These are phyloP conservation scores for Acanthamoeba castellanii DNA, from an alignment of 208 protist species.

Conservation along the genomic window DNA sequence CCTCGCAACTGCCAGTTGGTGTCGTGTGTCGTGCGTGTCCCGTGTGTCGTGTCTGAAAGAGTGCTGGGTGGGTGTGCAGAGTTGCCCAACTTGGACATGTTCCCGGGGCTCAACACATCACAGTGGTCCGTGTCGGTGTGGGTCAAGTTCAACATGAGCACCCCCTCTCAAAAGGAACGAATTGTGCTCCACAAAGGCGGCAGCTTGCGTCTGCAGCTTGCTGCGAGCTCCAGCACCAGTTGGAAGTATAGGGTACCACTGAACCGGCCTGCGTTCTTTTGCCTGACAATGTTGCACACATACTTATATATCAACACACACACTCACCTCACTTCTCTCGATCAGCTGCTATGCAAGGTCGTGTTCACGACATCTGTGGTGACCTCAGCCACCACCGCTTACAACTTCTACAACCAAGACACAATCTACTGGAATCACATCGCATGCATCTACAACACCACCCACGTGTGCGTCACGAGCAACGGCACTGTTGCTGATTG, in stretches of 20 bases:
- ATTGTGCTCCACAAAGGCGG: not conserved
- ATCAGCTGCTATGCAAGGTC: no score
- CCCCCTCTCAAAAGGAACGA: not conserved
- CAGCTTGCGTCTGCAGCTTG: no score
- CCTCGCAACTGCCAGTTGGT: no score
- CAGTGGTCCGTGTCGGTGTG: not conserved
- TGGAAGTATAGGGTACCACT: no score
- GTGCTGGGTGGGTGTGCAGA: no score
- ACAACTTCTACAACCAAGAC: not conserved
- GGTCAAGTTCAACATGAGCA: not conserved
- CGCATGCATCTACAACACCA: slow-evolving; percentile 2
- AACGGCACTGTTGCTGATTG: not conserved
- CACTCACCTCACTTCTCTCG: no score
- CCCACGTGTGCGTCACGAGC: not conserved
- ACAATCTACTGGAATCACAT: not conserved
- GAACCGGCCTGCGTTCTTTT: no score
- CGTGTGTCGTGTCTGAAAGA: no score
- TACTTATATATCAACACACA: no score
- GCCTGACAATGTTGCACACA: no score
- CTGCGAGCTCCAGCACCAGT: no score
- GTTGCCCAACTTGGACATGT: not conserved
- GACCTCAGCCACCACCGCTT: not conserved
- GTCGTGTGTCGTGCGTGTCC: no score
- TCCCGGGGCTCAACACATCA: not conserved
- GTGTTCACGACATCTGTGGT: not conserved